Base-by-base conservation (phyloP, 257 asterid species). In the Euphrasia confusa region DNA sequence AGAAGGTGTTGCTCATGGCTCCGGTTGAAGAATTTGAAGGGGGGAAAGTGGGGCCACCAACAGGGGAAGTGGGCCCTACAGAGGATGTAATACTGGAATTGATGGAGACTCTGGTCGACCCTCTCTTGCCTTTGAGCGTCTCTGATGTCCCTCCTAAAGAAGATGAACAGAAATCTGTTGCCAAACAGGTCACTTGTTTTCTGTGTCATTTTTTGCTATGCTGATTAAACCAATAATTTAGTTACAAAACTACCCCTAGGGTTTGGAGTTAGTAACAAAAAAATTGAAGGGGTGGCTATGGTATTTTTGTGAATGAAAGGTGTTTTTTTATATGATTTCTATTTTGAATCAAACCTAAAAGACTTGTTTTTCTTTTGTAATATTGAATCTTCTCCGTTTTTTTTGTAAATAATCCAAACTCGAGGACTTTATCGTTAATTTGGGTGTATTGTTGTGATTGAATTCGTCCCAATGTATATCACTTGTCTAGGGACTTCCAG, bases 111-210 rank as follows among this genome's bases (percentile, higher is more conserved):
- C 70, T 83, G 68, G 87, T 86, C 49, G 83, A 58, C 58, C 92
- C 92, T 52, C 47, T 53, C 60, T 66, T 83, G 73, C 85, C 85
- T 49, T 39, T 49, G 54, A 68, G 11, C 70, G 57, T 42, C 11
- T 66, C 77, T 42, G 33, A 48, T 58, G 71, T 60, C 9, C 70
- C 81, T 67, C 87, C 87, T 12, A 10, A 75, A 3, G 56, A 67
- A 56, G 59, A 71, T n/a, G 55, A 54, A 24, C 88, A 78, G 58
- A 61, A 44, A 4, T 60, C 74, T 45, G 80, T 87, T 53, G 88
- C 90, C 64, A 78, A 62, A 72, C 95, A 87, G 94, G 95, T 87
- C 17, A 6, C 3, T 2, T 14, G 6, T 28, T 28, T 30, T 30
- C 24, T 60, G 37, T 60, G 33, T 64, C 42, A 49, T 57, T 14